Percentiles rank a stretch among this genome's conserved stretches.
These are phyloP conservation scores for Chenopodium album DNA, from an alignment of 148 eudicot genomes.

Conservation along the genomic window DNA sequence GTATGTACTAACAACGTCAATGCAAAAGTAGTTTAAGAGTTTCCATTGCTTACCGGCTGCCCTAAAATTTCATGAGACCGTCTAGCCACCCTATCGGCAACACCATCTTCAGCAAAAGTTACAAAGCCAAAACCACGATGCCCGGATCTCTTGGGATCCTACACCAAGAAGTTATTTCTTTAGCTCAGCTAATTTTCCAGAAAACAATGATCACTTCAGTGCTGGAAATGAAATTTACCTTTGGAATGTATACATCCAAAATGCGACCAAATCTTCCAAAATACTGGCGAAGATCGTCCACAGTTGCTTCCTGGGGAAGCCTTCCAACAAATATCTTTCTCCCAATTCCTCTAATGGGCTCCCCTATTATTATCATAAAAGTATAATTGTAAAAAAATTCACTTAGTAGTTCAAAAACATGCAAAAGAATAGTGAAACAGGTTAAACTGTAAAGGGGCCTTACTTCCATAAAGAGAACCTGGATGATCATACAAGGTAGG, in stretches of 20 bases:
- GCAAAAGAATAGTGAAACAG: not conserved
- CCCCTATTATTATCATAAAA: conserved; percentile 40
- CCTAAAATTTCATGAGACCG: conserved; percentile 95
- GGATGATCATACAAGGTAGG: conserved; percentile 95
- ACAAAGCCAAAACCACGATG: conserved; percentile 99
- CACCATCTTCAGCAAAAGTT: conserved; percentile 93
- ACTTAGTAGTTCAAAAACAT: not conserved
- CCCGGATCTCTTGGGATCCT: conserved; percentile 97
- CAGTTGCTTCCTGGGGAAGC: conserved; percentile 91
- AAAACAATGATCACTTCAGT: not conserved
- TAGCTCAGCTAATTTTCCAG: not conserved
- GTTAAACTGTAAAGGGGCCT: conserved; percentile 21
- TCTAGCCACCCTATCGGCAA: conserved; percentile 92
- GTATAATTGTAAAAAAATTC: not conserved
- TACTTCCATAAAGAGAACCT: conserved; percentile 79
- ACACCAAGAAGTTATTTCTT: conserved; percentile 19
- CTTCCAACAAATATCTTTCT: conserved; percentile 95
- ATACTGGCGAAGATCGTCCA: conserved; percentile 81
- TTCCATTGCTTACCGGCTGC: conserved; percentile 55
- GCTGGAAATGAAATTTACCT: conserved; percentile 44
- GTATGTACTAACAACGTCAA: not conserved
- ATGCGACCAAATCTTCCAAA: conserved; percentile 96
- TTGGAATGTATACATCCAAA: conserved; percentile 86
- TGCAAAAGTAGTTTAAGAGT: conserved; percentile 1
- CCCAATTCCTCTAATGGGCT: conserved; percentile 70